These are phyloP conservation scores for Phlebiopsis gigantea DNA, from an alignment of 768 basidiomycete species.

Conservation along the genomic window DNA sequence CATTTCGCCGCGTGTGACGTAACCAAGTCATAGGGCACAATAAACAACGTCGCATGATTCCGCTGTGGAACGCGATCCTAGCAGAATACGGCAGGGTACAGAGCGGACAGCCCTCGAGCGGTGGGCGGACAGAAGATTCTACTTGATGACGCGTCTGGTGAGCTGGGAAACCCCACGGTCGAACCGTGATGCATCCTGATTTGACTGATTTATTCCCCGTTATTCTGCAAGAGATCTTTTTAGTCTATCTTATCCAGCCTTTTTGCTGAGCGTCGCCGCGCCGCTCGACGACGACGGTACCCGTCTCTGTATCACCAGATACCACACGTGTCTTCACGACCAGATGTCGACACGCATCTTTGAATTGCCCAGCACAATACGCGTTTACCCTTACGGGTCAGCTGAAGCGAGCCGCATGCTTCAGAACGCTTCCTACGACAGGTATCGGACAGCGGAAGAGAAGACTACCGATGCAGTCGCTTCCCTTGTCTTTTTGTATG, in stretches of 20 bases:
- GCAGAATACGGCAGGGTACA: neutral
- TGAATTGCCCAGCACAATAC: no score
- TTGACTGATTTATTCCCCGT: no score
- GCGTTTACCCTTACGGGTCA: neutral
- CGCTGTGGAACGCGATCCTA: neutral
- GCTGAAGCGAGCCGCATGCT: conserved; percentile 1
- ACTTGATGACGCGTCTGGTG: neutral
- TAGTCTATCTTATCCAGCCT: no score
- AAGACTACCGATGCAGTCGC: neutral
- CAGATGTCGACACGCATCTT: neutral
- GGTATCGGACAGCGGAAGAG: neutral
- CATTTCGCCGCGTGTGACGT: neutral
- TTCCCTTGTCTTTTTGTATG: neutral
- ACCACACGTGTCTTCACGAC: neutral
- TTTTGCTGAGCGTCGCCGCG: neutral
- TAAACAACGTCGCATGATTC: neutral
- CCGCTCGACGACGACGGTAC: neutral
- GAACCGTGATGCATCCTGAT: neutral
- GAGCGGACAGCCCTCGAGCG: neutral
- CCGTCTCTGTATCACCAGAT: neutral
- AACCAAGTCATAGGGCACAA: neutral
- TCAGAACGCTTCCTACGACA: neutral
- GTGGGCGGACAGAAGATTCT: neutral
- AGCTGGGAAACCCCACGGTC: neutral
- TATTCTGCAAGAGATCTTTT: no score